These are phyloP conservation scores for Dillenia suffruticosa DNA, from an alignment of 164 flowering plant species.

Conservation along the genomic window DNA sequence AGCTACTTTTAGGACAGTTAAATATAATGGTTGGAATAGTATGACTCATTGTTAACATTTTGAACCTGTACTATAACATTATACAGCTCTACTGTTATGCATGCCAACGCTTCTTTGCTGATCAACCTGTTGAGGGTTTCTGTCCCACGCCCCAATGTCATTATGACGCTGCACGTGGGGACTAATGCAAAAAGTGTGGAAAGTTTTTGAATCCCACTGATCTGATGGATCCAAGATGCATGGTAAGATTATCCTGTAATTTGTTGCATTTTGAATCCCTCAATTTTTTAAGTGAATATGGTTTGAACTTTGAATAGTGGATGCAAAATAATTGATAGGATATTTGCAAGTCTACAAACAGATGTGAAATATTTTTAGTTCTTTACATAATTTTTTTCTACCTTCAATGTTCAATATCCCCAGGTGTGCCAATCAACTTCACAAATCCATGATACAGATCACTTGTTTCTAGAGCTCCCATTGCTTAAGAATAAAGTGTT, in stretches of 20 bases:
- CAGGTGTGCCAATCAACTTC: conserved; percentile 74
- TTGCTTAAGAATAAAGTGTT: conserved; percentile 54
- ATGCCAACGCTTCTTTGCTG: conserved; percentile 83
- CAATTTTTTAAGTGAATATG: background rate
- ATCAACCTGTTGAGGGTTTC: conserved; percentile 85
- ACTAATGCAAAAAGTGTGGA: conserved; percentile 92
- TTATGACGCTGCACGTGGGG: conserved; percentile 92
- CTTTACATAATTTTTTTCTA: background rate
- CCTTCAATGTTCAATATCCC: conserved; percentile 4
- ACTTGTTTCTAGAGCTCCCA: conserved; percentile 92
- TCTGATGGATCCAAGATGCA: conserved; percentile 80
- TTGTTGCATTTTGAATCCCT: background rate
- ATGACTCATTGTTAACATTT: too few relatives aligned
- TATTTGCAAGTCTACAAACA: background rate
- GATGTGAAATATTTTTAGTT: background rate
- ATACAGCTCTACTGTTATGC: conserved; percentile 82
- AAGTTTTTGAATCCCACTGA: conserved; percentile 91
- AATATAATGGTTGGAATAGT: too few relatives aligned
- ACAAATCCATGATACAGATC: conserved; percentile 72
- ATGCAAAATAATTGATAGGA: background rate
- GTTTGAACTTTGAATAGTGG: background rate
- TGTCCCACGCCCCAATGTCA: conserved; percentile 76
- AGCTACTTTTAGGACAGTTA: too few relatives aligned
- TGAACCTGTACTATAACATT: background rate
- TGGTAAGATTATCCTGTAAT: conserved; percentile 33